phyloP scores from a whole-genome alignment of 2,329 filamentous ascomycete species.

The Pleoardoris graminearum region DNA sequence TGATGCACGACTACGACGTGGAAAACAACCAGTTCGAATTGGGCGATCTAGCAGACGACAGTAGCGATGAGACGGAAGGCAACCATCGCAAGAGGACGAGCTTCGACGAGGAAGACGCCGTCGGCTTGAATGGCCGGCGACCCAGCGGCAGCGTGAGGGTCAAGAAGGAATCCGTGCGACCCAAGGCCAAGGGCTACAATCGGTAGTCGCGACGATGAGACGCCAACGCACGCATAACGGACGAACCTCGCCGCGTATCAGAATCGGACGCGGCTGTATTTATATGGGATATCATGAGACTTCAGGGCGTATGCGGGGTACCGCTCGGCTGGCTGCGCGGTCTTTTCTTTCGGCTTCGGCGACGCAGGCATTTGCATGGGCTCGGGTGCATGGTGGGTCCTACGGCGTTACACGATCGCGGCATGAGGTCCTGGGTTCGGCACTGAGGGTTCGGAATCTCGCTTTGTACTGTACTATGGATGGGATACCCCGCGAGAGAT shows the following conservation, averaged over 20 bases:
- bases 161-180: conserved; percentile 34
- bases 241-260: not conserved
- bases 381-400: conserved; percentile 1
- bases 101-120: conserved; percentile 35
- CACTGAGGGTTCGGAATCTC: not conserved
- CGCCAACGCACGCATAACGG: not conserved
- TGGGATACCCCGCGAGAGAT: conserved; percentile 2
- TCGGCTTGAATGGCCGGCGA: conserved; percentile 23
- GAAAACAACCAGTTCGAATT: conserved; percentile 71
- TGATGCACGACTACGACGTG: conserved; percentile 88
- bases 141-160: conserved; percentile 32
- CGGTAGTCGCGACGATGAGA: conserved; percentile 7
- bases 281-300: conserved; percentile 5
- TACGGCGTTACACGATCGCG: not conserved
- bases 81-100: conserved; percentile 39
- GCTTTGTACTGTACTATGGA: not conserved
- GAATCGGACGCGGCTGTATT: conserved; percentile 8
- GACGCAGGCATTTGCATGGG: not conserved
- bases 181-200: conserved; percentile 19
- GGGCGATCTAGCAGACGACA: conserved; percentile 78
- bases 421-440: not conserved
- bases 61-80: conserved; percentile 46
- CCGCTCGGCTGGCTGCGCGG: conserved; percentile 25
- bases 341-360: conserved; percentile 2
- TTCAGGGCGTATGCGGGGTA: not conserved